A percentile compares a stretch with the other conserved stretches of the same genome.
These are phyloP conservation scores for Quercus cerris DNA, from an alignment of 306 rosid genomes.

Conservation along the genomic window DNA sequence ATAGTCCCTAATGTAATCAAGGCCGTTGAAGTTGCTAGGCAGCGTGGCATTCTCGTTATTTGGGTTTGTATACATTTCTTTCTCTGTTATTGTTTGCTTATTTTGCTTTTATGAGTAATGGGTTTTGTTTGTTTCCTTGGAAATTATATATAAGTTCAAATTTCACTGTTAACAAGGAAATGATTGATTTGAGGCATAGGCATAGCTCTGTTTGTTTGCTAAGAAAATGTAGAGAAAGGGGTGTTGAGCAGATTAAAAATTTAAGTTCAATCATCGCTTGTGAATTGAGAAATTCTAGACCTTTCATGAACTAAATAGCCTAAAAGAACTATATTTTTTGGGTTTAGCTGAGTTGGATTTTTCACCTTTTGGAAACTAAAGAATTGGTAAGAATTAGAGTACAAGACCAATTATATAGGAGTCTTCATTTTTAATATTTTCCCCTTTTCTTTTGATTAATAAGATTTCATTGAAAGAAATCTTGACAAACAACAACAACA, in stretches of 20 bases:
- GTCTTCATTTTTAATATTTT: background rate
- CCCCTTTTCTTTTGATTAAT: no score
- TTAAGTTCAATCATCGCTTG: no score
- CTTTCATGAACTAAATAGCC: background rate
- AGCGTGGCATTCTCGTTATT: conserved; percentile 61
- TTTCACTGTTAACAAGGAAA: no score
- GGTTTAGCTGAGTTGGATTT: background rate
- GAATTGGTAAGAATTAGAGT: background rate
- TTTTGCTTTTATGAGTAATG: background rate
- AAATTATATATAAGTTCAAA: background rate
- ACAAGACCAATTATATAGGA: background rate
- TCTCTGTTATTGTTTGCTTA: background rate
- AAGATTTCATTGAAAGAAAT: no score
- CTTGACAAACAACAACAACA: no score
- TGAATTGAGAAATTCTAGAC: background rate
- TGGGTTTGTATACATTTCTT: conserved; percentile 50
- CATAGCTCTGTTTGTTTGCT: conserved; percentile 1
- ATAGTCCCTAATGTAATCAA: conserved; percentile 65
- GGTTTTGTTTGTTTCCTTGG: background rate
- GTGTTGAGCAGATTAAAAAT: no score
- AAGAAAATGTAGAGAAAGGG: background rate
- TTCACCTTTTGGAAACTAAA: background rate
- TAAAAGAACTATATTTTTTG: background rate
- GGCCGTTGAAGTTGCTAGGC: conserved; percentile 64
- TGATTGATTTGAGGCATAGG: no score